A percentile compares a stretch with the other conserved stretches of the same genome.
Conservation (phyloP, 768 basidiomycete genomes). For the Hypholoma fasciculare region DNA sequence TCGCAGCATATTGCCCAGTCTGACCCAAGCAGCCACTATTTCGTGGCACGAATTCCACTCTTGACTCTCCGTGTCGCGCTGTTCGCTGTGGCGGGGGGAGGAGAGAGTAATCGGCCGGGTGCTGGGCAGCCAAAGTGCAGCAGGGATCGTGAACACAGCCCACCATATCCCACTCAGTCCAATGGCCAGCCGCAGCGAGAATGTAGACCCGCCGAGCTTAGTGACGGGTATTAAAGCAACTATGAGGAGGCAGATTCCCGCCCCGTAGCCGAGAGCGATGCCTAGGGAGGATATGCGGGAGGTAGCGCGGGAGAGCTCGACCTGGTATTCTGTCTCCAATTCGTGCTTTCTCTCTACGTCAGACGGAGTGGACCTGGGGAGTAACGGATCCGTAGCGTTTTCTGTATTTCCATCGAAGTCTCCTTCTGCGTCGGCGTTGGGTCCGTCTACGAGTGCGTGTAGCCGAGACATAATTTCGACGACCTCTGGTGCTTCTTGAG, state of each 20-base stretch:
- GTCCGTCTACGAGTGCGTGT: constrained; percentile 12
- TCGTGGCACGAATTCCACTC: constrained; percentile 51
- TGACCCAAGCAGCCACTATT: constrained; percentile 70
- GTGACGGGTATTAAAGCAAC: constrained; percentile 79
- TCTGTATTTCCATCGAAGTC: constrained; percentile 23
- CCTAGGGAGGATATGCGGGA: constrained; percentile 84
- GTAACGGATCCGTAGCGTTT: constrained; percentile 39
- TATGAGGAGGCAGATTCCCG: constrained; percentile 78
- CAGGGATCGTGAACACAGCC: constrained; percentile 79
- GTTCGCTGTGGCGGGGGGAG: constrained; percentile 13
- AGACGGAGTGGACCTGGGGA: constrained; percentile 17
- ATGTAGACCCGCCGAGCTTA: constrained; percentile 70
- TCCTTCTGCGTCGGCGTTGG: constrained; percentile 7
- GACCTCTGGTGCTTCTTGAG: constrained; percentile 65
- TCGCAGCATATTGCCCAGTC: constrained; percentile 72
- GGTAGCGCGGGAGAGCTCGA: constrained; percentile 67
- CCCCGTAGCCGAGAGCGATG: constrained; percentile 83
- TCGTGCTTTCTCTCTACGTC: constrained; percentile 8
- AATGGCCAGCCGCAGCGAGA: constrained; percentile 79
- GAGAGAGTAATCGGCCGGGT: constrained; percentile 6
- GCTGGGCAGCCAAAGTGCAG: constrained; percentile 71
- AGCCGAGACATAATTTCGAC: constrained; percentile 34
- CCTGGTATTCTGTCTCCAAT: constrained; percentile 47
- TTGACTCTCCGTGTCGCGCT: constrained; percentile 16
- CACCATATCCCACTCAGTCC: constrained; percentile 88